Percentiles rank a stretch among this genome's conserved stretches.
phyloP scores from a whole-genome alignment of 2,329 filamentous ascomycete species.

The Alternaria angustiovoidea region DNA sequence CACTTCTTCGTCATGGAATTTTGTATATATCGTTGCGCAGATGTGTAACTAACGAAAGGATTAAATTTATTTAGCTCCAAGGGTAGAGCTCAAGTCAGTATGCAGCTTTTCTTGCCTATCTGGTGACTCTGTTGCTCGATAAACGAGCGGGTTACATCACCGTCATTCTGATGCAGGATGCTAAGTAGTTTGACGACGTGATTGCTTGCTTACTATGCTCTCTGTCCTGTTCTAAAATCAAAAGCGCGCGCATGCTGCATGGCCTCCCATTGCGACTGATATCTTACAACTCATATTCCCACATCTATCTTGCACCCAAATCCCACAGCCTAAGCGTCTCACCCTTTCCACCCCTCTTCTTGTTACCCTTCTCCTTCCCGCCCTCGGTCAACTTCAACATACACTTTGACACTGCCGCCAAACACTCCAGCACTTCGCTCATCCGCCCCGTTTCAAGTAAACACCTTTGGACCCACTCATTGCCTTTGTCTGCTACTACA shows the following conservation, averaged over 20 bases:
- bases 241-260: neutral
- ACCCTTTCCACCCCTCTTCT: conserved; percentile 54
- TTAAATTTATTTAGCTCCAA: neutral
- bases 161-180: neutral
- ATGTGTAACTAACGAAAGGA: neutral
- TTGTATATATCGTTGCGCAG: conserved; percentile 11
- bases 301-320: conserved; percentile 30
- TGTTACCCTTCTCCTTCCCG: conserved; percentile 50
- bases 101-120: neutral
- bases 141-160: neutral
- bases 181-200: neutral
- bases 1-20: neutral
- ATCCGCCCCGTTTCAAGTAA: conserved; percentile 54
- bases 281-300: neutral
- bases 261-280: neutral
- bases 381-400: conserved; percentile 63
- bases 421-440: conserved; percentile 60
- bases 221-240: neutral
- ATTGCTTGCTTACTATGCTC: neutral
- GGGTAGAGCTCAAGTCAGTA: neutral
- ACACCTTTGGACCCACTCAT: conserved; percentile 45
- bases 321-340: conserved; percentile 57
- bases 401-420: conserved; percentile 80
- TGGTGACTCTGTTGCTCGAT: neutral
- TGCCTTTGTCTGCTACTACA: conserved; percentile 64